Evolutionary conservation across 1,139 yeast species (phyloP), one percentile per base, ranked within the genome.

Genomic region (Blastobotrys raffinosifermentans): DNA sequence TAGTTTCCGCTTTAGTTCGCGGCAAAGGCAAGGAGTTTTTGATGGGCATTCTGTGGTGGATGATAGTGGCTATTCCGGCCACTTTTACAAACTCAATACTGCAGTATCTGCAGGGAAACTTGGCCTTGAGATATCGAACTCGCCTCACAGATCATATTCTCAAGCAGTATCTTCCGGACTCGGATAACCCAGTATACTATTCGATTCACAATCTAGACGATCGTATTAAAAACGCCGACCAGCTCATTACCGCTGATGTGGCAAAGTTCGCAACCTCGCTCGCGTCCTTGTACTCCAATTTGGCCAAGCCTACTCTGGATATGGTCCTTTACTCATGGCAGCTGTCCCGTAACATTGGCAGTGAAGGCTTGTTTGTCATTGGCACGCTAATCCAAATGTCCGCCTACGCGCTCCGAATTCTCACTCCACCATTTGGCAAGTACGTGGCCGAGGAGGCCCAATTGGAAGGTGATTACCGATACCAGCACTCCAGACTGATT

Each of bases 381-480:
- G 96, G 96, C 1, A 58, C 85, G 40, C 68, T 89, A 44, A 87
- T 94, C 3, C 93, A 86, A 55, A 64, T 82, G 26, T 84, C 95
- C 13, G 86, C 95, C 2, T 70, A 79, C 33, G 66, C 82, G 31
- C 66, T 89, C 48, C 71, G 82, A 48, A 67, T 83, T 39, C 75
- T 87, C 50, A 84, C 95, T 9, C 97, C 97, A 6, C 94, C 94
- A 34, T 89, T 89, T 56, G 93, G 95, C 19, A 81, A 74, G 54
- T 68, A 85, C 39, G 86, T 94, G 1, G 72, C 86, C 37, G 78
- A 79, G 45, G 78, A 80, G 54, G 91, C 95, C 10, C 74, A 77
- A 35, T 66, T 86, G 37, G 96, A 89, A 60, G 94, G 96, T 43
- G 81, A 83, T 54, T 80, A 86, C 49, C 76, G 95, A 50, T 74